Evolutionary conservation across 2,329 filamentous ascomycete species (phyloP), one percentile per base, ranked within the genome.

Genomic region (Fusarium annulatum): DNA sequence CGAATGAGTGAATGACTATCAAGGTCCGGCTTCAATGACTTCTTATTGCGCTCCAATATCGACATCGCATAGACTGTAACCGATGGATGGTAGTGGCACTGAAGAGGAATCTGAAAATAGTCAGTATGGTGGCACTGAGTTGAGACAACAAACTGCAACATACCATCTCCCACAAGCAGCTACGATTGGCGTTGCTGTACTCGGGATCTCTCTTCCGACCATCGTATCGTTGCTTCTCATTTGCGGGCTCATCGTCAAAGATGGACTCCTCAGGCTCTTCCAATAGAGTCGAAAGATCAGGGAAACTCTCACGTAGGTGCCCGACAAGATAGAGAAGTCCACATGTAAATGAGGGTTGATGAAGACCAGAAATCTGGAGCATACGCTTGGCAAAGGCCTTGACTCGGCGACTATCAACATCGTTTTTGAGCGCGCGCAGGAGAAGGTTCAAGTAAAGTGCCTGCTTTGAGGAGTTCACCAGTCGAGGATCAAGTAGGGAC

Each of bases 311-410:
- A 77, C 94, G 91, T 38, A 99, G 85, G 81, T 98, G 94, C 62
- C 91, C 90, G 46, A 98, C 87, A 42, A 99, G 88, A 80, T 96
- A 98, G 26, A 99, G 87, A n/a, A 97, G 90, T 74, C 96, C 96
- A 78, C 95, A 98, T 52, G 95, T 91, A 79, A 99, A 99, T 0
- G 96, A 90, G 14, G 96, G 94, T 72, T 98, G 95, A 79, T 99
- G 96, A 77, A 99, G 84, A 28, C 92, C 92, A 28, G 97, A 87
- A 45, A 97, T 87, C 81, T 99, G 96, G 49, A 98, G 85, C 82
- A 99, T 90, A 69, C 96, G 90, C 85, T 99, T 99, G 48, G 95
- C 92, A 79, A 99, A 99, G 3, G 96, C 96, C 84, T 98, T 97
- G 64, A 98, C 94, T 41, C 96, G 91, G 76, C 95, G 95, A 67